Base-by-base conservation (phyloP, 2,329 filamentous ascomycete genomes). In the Pyricularia sp. region DNA sequence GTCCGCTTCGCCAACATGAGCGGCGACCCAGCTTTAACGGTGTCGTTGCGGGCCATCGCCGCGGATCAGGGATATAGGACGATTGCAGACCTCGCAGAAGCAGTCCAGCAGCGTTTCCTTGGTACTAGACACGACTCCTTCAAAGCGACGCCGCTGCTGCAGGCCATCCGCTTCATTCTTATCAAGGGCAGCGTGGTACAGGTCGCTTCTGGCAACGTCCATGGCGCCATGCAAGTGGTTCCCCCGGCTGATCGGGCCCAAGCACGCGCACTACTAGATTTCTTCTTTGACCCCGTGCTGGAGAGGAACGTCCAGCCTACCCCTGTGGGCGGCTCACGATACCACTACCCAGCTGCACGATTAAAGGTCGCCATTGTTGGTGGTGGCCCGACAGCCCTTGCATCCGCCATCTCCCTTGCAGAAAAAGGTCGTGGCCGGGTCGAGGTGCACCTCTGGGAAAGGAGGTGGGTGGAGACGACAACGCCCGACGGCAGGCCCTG, bases 251-350 rank as follows among this genome's bases (percentile, higher is more conserved):
- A 77, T 9, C 71, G 72, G 14, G 65, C 65, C 17, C 65, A 55
- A 20, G 72, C 74, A 11, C 69, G 71, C 12, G 68, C 70, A 14
- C 72, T 77, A n/a, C 70, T 77, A 20, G 76, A 78, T 70, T 79
- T 79, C 71, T 79, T 77, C 70, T 78, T 78, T 68, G 77, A 79
- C 68, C 75, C 77, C 11, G 75, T 76, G 0, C 61, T 79, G 28
- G 73, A 75, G 25, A 71, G 75, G 3, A 77, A 76, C 61, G 67
- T 75, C 4, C 70, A 71, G 1, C 73, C 73, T 0, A 31, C 23
- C 2, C 36, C 70, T 4, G 74, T 74, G 23, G 72, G 72, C n/a
- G 71, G 74, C 4, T 70, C 73, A 17, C 58, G 64, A 0, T 77
- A 75, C 68, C 69, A 71, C 17, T 78, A 77, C 67, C 76, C 74